Percentiles rank a stretch among this genome's conserved stretches.
Evolutionary conservation across 2,329 filamentous ascomycete species (phyloP).

Genomic region (Epichloe gansuensis): DNA sequence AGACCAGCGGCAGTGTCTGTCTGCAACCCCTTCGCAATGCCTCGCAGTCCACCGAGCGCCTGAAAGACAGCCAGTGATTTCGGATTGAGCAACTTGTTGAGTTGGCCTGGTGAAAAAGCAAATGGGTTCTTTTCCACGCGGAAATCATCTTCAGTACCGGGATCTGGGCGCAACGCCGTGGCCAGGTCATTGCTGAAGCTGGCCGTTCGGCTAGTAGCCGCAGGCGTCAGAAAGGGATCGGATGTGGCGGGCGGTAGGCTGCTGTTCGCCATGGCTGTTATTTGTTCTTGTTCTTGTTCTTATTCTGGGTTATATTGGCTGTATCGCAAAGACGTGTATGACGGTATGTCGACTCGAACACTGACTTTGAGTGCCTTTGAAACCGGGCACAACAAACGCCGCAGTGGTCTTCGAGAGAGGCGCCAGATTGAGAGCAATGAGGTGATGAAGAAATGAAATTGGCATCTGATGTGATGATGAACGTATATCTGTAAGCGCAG

Average conservation of each 20-base stretch:
- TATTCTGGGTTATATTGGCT: too few species aligned
- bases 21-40: slow-evolving; percentile 61
- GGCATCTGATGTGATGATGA: not conserved
- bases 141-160: slow-evolving; percentile 60
- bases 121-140: slow-evolving; percentile 65
- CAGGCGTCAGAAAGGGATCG: slow-evolving; percentile 15
- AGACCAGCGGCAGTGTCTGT: slow-evolving; percentile 54
- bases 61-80: slow-evolving; percentile 67
- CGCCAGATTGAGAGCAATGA: not conserved
- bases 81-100: slow-evolving; percentile 69
- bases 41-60: slow-evolving; percentile 59
- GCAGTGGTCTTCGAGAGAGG: not conserved
- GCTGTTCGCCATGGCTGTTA: not conserved
- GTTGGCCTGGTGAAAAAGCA: slow-evolving; percentile 69
- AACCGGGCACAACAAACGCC: too few species aligned
- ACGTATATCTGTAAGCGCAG: not conserved
- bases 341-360: too few species aligned
- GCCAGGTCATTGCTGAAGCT: slow-evolving; percentile 20
- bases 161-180: slow-evolving; percentile 56
- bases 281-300: too few species aligned
- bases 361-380: too few species aligned
- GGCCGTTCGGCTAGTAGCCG: slow-evolving; percentile 8
- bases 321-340: too few species aligned
- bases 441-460: not conserved
- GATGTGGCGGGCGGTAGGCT: slow-evolving; percentile 7